Evolutionary conservation across 768 basidiomycete genomes (phyloP), one percentile per base, ranked within the genome.

Genomic region (Pilatotrama ljubarskyi): DNA sequence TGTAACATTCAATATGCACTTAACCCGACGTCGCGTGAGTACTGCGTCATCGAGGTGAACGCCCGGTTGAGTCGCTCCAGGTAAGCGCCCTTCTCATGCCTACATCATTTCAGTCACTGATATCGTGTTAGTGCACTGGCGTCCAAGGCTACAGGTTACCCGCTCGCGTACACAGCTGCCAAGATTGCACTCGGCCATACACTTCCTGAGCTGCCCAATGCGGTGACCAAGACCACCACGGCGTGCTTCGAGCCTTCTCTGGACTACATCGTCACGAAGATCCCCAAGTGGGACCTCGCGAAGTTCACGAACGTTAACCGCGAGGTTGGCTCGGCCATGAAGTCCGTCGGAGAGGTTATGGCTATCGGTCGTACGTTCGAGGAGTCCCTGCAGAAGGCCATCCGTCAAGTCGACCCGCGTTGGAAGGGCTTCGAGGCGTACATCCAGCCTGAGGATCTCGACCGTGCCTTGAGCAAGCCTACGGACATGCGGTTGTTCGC

Each of bases 331-430:
- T 98, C 95, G 2, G 86, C 96, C 17, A 98, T 99, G 97, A 99
- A 99, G 76, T 95, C 93, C 15, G 97, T 99, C 55, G 97, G 97
- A 55, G 97, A 99, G 75, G 96, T 99, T 70, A 99, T 99, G 97
- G 96, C 96, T 66, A 98, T 99, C 68, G 97, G 97, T 37, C 90
- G 97, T 65, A 99, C 97, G 1, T 99, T 98, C 67, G 97, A 99
- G 75, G 97, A 99, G 74, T 93, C 91, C 69, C 80, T 99, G 70
- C 97, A 98, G 73, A 99, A 99, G 76, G 97, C 97, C 48, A 91
- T 99, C 61, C 90, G 97, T 63, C 94, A 97, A 79, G 91, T 98
- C 37, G 96, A 98, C 73, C 97, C 97, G 26, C 85, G 91, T 29
- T 99, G 93, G 86, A 86, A 90, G 71, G 97, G 97, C 4, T 99